phyloP scores from a whole-genome alignment of 352 stramenopile species.

The Phytopythium chamaehyphon region DNA sequence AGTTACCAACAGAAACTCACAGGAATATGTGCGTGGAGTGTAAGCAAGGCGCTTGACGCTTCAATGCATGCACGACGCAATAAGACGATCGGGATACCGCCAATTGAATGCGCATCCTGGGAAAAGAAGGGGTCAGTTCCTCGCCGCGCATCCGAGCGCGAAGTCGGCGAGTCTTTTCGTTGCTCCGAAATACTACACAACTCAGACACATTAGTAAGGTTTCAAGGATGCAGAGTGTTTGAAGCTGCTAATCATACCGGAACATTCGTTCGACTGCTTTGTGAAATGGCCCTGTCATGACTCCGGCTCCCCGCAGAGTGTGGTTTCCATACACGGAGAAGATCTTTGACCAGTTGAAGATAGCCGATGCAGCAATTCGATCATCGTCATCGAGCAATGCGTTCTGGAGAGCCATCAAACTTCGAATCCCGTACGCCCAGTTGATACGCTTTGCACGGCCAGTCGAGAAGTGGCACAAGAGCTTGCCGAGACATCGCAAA shows the following conservation, averaged over 20 bases:
- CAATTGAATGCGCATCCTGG: conserved; percentile 63
- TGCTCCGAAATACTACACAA: conserved; percentile 22
- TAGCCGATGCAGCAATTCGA: conserved; percentile 67
- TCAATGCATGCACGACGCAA: conserved; percentile 74
- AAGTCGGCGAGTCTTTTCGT: conserved; percentile 27
- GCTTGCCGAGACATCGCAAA: conserved; percentile 67
- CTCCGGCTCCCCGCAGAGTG: conserved; percentile 69
- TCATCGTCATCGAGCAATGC: conserved; percentile 80
- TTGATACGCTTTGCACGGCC: conserved; percentile 77
- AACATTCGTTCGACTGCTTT: conserved; percentile 77
- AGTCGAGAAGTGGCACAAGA: conserved; percentile 63
- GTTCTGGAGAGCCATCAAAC: conserved; percentile 76
- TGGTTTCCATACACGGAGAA: conserved; percentile 82
- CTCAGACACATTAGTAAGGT: background rate
- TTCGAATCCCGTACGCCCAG: conserved; percentile 81
- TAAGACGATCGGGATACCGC: conserved; percentile 68
- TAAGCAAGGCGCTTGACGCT: conserved; percentile 77
- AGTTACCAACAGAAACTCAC: conserved; percentile 16
- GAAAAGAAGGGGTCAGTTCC: conserved; percentile 41
- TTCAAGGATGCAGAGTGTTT: background rate
- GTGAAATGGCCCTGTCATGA: conserved; percentile 77
- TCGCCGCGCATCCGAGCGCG: conserved; percentile 35
- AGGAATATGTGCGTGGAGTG: conserved; percentile 74
- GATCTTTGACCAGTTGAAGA: conserved; percentile 84
- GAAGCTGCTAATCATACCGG: conserved; percentile 22